Base-by-base conservation (phyloP, 257 asterid species). In the Oldenlandia corymbosa region DNA sequence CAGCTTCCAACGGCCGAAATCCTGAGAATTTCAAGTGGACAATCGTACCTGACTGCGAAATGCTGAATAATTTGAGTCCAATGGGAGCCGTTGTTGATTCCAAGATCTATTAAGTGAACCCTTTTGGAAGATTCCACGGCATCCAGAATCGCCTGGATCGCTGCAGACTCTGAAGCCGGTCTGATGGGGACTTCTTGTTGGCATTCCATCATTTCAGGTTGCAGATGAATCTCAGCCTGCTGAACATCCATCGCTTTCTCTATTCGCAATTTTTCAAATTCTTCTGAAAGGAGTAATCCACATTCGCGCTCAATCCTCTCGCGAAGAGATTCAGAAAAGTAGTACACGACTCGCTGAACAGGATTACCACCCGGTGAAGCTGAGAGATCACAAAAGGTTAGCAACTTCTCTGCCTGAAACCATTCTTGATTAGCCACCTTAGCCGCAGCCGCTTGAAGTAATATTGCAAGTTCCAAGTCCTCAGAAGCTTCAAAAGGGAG, bases 361-460 rank as follows among this genome's bases (percentile, higher is more conserved):
- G 86, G 74, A 62, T 64, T 80, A 7, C 85, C 85, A 5, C 11
- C 27, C 17, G 58, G 48, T 0, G 76, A 75, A 66, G 81, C 68
- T 32, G 57, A 54, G 31, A 41, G 24, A 0, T 77, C 73, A 21
- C 81, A 76, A 37, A 42, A 24, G 13, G 21, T 30, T 14, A 76
- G 81, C 43, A 76, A 41, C 31, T 50, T 71, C 12, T 32, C 57
- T 10, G 81, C 90, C 2, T 60, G 68, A 31, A 68, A 74, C 58
- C 68, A 80, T 54, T 71, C 70, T 36, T 73, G 61, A 32, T 60
- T 66, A 2, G 76, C 67, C 7, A 84, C 68, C 17, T 75, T 77
- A 69, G 84, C 86, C 10, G 82, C 84, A 21, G 83, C 77, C 1
- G 77, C 79, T 4, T 80, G 88, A 48, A 87, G 83, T 57, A 51